Evolutionary conservation across 495 filamentous ascomycete species (phyloP), one percentile per base, ranked within the genome.

Genomic region (Arthonia radiata): DNA sequence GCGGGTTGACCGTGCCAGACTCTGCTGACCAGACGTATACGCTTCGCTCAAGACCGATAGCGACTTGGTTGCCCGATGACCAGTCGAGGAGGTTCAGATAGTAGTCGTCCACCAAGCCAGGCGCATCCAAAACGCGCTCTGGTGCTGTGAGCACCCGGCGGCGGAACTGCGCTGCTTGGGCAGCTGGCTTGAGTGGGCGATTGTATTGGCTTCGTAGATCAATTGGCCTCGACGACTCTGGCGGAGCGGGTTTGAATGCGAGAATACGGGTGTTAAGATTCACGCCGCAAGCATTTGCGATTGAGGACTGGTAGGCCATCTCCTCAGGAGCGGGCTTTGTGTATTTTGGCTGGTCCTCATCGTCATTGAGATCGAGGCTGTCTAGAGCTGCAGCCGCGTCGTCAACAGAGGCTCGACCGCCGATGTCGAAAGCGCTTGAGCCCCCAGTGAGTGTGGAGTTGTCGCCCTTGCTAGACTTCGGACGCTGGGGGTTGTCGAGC

Each of bases 11-110:
- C 2, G 73, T 57, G 31, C 86, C 86, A 31, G 75, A 67, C 23
- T 99, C 83, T 9, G 89, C 86, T n/a, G 83, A 93, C 86, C 89
- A 99, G 38, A 99, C 76, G 39, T 94, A 99, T 31, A 94, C 83
- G 34, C 68, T 89, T 28, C 86, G 80, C 52, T 93, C 86, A 9
- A 99, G 65, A 25, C 86, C 86, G 44, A 99, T 93, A 16, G 86
- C 86, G 26, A 99, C 82, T 47, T 94, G 86, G 57, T 99, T 99
- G 23, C 71, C 70, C 11, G 78, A 82, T 46, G 78, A 90, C 86
- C 86, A 99, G 53, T 99, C 86, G 12, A 94, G 57, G 16, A 99
- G 58, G 54, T 99, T 99, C 40, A 99, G 72, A 45, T 99, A 99
- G 61, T 94, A 99, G 49, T 99, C 86, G 44, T 99, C 86, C 29